Conservation (phyloP, 2,329 filamentous ascomycete genomes). For the Penicillium vulpinum region DNA sequence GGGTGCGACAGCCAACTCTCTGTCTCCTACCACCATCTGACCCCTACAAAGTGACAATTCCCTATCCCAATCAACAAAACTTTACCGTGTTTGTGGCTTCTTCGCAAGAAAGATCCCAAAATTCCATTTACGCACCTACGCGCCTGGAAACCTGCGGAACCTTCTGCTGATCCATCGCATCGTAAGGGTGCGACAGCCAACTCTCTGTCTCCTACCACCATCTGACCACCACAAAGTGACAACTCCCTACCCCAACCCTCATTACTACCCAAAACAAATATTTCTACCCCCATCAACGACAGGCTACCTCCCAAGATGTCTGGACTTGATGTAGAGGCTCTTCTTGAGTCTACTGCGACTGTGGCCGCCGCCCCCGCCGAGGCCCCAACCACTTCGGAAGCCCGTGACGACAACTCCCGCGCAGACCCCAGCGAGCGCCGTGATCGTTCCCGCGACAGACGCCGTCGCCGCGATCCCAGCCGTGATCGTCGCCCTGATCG, state of each 20-base stretch:
- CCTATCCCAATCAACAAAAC: too few species aligned
- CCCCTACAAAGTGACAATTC: neutral
- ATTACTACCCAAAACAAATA: slow-evolving; percentile 2
- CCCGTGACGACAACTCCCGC: slow-evolving; percentile 59
- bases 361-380: slow-evolving; percentile 61
- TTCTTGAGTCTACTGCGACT: slow-evolving; percentile 76
- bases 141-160: neutral
- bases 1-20: too few species aligned
- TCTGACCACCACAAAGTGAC: slow-evolving; percentile 44
- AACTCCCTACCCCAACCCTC: slow-evolving; percentile 26
- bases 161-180: neutral
- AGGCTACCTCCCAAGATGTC: slow-evolving; percentile 55
- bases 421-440: slow-evolving; percentile 55
- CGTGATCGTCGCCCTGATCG: slow-evolving; percentile 52
- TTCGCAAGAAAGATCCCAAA: neutral
- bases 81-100: neutral
- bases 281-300: slow-evolving; percentile 9
- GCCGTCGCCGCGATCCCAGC: slow-evolving; percentile 62
- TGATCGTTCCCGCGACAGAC: slow-evolving; percentile 58
- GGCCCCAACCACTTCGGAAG: slow-evolving; percentile 46
- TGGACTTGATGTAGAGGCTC: slow-evolving; percentile 79
- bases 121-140: too few species aligned
- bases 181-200: slow-evolving; percentile 39
- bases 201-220: slow-evolving; percentile 24
- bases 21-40: too few species aligned